phyloP scores from a whole-genome alignment of 306 rosid species.

The Trifolium dubium region DNA sequence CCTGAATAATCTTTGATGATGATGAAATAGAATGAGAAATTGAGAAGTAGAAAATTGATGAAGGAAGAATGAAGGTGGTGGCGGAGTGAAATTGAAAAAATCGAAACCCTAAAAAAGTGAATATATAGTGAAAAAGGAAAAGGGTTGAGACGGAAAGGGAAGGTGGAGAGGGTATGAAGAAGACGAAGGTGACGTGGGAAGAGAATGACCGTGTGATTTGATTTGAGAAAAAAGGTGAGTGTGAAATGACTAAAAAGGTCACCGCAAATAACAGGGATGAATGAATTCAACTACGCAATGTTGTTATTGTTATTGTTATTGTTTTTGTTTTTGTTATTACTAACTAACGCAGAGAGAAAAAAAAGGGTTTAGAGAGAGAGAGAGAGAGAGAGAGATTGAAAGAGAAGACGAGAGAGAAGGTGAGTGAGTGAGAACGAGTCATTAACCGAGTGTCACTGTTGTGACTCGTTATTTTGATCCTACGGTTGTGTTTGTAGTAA shows the following conservation, averaged over 20 bases:
- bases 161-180: conserved; percentile 43
- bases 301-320: background rate
- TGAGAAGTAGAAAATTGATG: background rate
- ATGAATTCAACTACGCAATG: background rate
- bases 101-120: conserved; percentile 70
- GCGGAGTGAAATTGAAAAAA: conserved; percentile 29
- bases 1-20: conserved; percentile 53
- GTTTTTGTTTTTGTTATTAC: too few relatives aligned
- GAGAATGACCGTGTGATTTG: conserved; percentile 60
- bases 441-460: too few relatives aligned
- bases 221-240: background rate
- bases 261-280: conserved; percentile 46
- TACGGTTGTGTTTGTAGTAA: too few relatives aligned
- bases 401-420: too few relatives aligned
- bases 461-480: too few relatives aligned
- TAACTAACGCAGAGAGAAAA: too few relatives aligned
- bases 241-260: conserved; percentile 70
- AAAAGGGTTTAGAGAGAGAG: too few relatives aligned
- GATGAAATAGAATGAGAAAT: conserved; percentile 40
- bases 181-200: conserved; percentile 67
- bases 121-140: conserved; percentile 39
- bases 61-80: background rate
- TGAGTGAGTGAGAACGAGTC: too few relatives aligned
- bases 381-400: too few relatives aligned
- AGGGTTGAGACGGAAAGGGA: conserved; percentile 45